These are phyloP conservation scores for Helianthus tuberosus DNA, from an alignment of 129 eudicot genomes.

Conservation along the genomic window DNA sequence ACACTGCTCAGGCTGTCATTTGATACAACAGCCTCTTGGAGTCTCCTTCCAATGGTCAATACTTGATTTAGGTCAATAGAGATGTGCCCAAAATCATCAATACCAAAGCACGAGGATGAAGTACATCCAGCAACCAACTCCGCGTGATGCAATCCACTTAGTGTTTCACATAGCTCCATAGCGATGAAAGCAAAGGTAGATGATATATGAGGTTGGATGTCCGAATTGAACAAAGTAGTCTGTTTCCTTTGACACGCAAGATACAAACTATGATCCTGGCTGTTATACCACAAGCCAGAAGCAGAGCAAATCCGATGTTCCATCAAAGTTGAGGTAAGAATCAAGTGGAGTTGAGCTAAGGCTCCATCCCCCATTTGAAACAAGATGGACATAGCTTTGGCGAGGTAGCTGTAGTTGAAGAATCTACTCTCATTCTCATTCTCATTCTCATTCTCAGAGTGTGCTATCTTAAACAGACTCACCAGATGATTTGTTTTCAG, in stretches of 20 bases:
- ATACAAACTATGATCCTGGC: slow-evolving; percentile 47
- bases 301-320: slow-evolving; percentile 41
- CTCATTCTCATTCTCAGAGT: slow-evolving; percentile 27
- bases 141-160: slow-evolving; percentile 44
- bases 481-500: slow-evolving; percentile 49
- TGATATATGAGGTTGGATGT: slow-evolving; percentile 16
- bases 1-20: slow-evolving; percentile 16
- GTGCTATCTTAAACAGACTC: slow-evolving; percentile 48
- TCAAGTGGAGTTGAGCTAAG: slow-evolving; percentile 39
- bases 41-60: slow-evolving; percentile 40
- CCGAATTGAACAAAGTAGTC: slow-evolving; percentile 14
- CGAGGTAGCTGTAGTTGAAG: slow-evolving; percentile 47
- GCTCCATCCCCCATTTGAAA: slow-evolving; percentile 42
- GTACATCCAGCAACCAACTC: slow-evolving; percentile 53
- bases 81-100: slow-evolving; percentile 62
- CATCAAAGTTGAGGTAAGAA: slow-evolving; percentile 42
- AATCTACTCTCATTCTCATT: slow-evolving; percentile 26
- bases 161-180: slow-evolving; percentile 65
- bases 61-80: slow-evolving; percentile 52
- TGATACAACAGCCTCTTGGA: slow-evolving; percentile 28
- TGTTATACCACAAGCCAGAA: slow-evolving; percentile 73
- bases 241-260: slow-evolving; percentile 46
- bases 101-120: slow-evolving; percentile 44
- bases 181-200: slow-evolving; percentile 39
- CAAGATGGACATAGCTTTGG: slow-evolving; percentile 51